Evolutionary conservation across 768 basidiomycete species (phyloP), one percentile per base, ranked within the genome.

Genomic region (Termitomyces sp.): DNA sequence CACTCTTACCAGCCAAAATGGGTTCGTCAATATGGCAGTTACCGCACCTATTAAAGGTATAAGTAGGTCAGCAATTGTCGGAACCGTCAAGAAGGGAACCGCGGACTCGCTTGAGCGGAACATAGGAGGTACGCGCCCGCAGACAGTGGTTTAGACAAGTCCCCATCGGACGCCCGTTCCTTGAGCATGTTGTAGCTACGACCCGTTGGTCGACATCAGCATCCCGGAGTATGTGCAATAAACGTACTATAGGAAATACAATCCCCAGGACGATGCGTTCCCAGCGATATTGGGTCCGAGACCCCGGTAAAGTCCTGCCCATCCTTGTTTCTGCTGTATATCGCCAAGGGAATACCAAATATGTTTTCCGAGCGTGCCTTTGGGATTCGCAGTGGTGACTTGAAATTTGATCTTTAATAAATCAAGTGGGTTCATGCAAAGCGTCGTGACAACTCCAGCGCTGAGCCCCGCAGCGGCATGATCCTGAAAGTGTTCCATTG

Each of bases 371-470:
- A 87, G 67, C 31, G 83, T 83, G 15, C 81, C 85, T 41, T 76
- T 71, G 0, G 81, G 82, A 35, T 77, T 79, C 31, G 78, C 72
- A 0, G 89, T 95, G 21, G 87, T 83, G 6, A 97, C 91, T 72
- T 98, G 97, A 52, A 94, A 84, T 67, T 93, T 89, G 68, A 97
- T 80, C 74, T 98, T 98, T 71, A 99, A 79, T 11, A 98, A 81
- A 72, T 99, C 97, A 35, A 99, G 80, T 7, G 97, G 97, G 69
- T 98, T 94, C 92, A 98, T 95, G 71, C 91, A 91, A 31, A 98
- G 77, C 48, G 94, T 94, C 37, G 93, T 91, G 64, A 88, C 86
- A 62, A 92, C 85, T 56, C 97, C 97, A 40, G 97, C 95, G 50
- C 91, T 88, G 51, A 98, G 81, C 55, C 97, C 97, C 44, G 94